A percentile compares a stretch with the other conserved stretches of the same genome.
Conservation (phyloP, 441 rosid genomes). For the Corymbia calophylla region DNA sequence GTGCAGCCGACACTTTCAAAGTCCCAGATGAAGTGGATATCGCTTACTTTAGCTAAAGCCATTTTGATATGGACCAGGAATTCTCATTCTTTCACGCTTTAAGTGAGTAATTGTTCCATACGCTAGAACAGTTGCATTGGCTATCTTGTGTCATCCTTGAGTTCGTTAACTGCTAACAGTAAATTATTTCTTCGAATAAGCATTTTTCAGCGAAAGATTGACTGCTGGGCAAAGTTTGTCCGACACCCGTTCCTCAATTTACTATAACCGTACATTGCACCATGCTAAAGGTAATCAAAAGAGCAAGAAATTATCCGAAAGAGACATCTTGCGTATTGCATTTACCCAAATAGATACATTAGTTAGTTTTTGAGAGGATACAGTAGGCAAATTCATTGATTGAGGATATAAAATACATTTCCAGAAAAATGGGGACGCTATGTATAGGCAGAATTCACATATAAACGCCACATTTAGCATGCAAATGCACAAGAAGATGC, state of each 20-base stretch:
- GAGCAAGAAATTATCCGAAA: not conserved
- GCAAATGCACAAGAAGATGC: not conserved
- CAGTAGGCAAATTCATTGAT: not conserved
- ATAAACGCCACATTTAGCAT: not conserved
- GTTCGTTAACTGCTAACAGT: not conserved
- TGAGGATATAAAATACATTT: not conserved
- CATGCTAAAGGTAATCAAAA: not conserved
- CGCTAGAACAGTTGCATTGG: not conserved
- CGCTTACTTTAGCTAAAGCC: not conserved
- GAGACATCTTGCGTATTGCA: not conserved
- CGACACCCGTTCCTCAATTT: not conserved
- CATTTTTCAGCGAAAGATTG: not conserved
- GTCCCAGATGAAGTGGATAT: slow-evolving; percentile 5
- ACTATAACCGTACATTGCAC: not conserved
- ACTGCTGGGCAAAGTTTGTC: not conserved
- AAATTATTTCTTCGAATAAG: not conserved
- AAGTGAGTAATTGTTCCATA: too few relatives aligned
- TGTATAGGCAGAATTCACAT: not conserved
- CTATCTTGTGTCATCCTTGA: not conserved
- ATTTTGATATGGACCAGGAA: not conserved
- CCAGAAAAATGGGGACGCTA: not conserved
- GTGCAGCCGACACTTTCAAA: slow-evolving; percentile 12
- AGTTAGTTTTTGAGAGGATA: not conserved
- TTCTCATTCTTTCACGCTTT: not conserved
- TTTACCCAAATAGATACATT: not conserved